Evolutionary conservation across 2,329 filamentous ascomycete species (phyloP).

Genomic region (Stachybotrys chartarum): DNA sequence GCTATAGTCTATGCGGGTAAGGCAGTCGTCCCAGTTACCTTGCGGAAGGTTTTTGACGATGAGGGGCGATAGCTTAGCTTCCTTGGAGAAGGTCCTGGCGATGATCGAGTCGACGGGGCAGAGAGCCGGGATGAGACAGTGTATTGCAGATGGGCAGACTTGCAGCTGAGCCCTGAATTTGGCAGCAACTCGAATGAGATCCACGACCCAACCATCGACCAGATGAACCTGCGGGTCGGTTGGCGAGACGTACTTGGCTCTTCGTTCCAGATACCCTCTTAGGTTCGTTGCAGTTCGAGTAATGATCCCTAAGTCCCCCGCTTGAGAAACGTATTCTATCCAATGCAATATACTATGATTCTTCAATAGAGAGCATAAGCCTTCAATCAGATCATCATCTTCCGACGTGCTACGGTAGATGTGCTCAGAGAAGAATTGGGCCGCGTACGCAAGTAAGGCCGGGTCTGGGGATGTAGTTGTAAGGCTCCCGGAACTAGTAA

Average conservation of each 20-base stretch:
- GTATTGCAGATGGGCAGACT: not conserved
- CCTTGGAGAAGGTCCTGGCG: not conserved
- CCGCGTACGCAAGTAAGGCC: not conserved
- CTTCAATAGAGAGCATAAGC: not conserved
- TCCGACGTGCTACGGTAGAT: not conserved
- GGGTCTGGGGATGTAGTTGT: no score
- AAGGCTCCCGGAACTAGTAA: no score
- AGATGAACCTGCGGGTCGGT: not conserved
- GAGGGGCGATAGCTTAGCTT: not conserved
- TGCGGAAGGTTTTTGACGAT: not conserved
- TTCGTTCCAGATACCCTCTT: not conserved
- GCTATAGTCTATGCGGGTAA: not conserved
- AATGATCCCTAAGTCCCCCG: not conserved
- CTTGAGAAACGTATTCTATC: not conserved
- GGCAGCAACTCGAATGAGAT: not conserved
- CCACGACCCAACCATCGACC: not conserved
- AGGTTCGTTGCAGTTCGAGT: not conserved
- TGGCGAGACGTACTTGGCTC: not conserved
- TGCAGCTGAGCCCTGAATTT: not conserved
- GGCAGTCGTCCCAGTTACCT: not conserved
- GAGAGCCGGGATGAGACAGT: not conserved
- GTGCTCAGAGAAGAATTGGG: not conserved
- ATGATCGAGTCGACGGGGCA: not conserved
- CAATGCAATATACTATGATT: not conserved
- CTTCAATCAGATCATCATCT: not conserved